Evolutionary conservation across 331 rosid genomes (phyloP).

Genomic region (Rosa hybrid): DNA sequence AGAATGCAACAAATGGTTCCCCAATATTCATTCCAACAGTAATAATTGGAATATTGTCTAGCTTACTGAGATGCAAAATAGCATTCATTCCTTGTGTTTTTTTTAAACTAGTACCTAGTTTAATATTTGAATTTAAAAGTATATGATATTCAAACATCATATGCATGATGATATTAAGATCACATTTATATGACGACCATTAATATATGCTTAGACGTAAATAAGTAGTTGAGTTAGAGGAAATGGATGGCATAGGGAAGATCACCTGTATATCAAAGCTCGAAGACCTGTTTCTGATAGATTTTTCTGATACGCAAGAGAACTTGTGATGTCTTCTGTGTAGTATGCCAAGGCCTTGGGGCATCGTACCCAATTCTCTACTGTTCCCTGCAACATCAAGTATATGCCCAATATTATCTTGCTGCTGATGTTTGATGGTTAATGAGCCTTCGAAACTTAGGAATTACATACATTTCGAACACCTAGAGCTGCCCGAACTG

Average conservation of each 20-base stretch:
- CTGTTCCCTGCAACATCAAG: slow-evolving; percentile 27
- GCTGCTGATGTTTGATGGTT: not conserved
- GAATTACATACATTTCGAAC: slow-evolving; percentile 15
- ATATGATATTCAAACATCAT: not conserved
- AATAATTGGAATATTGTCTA: not conserved
- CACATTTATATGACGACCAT: not conserved
- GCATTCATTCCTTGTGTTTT: not conserved
- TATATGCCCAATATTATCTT: not conserved
- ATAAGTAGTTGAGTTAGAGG: not conserved
- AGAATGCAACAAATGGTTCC: not conserved
- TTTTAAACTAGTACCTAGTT: not conserved
- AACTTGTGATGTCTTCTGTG: slow-evolving; percentile 27
- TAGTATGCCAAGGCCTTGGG: slow-evolving; percentile 15
- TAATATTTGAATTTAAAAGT: not conserved
- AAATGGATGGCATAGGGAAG: not conserved
- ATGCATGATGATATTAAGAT: not conserved
- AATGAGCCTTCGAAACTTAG: too few relatives aligned
- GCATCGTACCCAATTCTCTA: slow-evolving; percentile 23
- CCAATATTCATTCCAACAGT: not conserved
- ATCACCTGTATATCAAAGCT: slow-evolving; percentile 29
- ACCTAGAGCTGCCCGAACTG: slow-evolving; percentile 18
- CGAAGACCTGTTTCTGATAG: slow-evolving; percentile 24
- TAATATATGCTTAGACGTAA: not conserved
- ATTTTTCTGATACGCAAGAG: slow-evolving; percentile 27
- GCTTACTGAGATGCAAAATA: not conserved